Evolutionary conservation across 305 asterid species (phyloP).

Genomic region (Nicotiana rustica): DNA sequence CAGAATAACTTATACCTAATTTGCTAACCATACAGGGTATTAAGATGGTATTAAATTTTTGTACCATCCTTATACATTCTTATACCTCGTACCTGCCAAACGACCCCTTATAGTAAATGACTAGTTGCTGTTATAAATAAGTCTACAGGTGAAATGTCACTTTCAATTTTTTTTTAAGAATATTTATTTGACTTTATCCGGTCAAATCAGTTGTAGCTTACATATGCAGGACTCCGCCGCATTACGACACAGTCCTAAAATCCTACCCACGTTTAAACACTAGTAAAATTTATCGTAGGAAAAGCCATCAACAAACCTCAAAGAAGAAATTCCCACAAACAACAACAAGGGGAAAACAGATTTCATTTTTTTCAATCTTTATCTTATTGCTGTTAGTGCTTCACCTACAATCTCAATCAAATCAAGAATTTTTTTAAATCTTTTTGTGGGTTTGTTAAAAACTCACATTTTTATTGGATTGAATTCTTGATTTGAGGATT

Average conservation of each 20-base stretch:
- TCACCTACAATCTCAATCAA: background rate
- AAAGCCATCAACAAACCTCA: background rate
- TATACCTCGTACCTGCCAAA: too few relatives aligned
- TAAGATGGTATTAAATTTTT: too few relatives aligned
- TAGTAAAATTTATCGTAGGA: background rate
- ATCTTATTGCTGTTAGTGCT: background rate
- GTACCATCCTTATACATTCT: too few relatives aligned
- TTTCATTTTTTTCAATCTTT: conserved; percentile 16
- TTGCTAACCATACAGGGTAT: too few relatives aligned
- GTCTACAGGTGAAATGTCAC: background rate
- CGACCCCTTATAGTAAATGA: too few relatives aligned
- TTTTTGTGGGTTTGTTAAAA: background rate
- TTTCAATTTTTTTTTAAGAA: background rate
- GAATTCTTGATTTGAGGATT: background rate
- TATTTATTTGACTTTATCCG: background rate
- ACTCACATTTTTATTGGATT: background rate
- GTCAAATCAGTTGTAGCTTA: background rate
- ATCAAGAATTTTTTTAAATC: background rate
- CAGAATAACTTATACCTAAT: too few relatives aligned
- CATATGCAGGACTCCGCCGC: background rate
- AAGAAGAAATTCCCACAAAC: too few relatives aligned
- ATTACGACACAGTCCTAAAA: too few relatives aligned
- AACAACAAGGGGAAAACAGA: background rate
- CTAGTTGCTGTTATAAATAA: too few relatives aligned
- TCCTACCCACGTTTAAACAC: background rate